A percentile compares a stretch with the other conserved stretches of the same genome.
These are phyloP conservation scores for Colletotrichum somersetense DNA, from an alignment of 2,329 filamentous ascomycete genomes.

Conservation along the genomic window DNA sequence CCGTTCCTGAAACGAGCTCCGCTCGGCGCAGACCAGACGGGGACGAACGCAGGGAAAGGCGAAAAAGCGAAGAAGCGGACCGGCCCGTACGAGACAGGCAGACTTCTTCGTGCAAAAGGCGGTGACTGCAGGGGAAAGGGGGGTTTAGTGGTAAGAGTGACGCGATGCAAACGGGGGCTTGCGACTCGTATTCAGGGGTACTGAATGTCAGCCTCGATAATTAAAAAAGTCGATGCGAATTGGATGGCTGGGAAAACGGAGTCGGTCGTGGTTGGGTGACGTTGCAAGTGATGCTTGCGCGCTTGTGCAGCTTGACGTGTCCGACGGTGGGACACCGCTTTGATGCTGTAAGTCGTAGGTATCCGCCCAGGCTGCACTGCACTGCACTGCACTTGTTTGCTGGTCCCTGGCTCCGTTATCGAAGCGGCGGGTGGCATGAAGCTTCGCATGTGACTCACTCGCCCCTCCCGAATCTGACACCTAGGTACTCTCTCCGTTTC, in stretches of 20 bases:
- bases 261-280: conserved; percentile 14
- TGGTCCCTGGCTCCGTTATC: conserved; percentile 7
- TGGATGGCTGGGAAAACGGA: conserved; percentile 25
- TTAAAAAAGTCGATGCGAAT: conserved; percentile 2
- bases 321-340: conserved; percentile 24
- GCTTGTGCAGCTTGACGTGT: conserved; percentile 33
- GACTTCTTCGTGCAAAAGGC: neutral
- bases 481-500: neutral
- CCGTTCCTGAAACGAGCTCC: conserved; percentile 18
- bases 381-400: conserved; percentile 6
- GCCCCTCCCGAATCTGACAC: neutral
- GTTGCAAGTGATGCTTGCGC: conserved; percentile 14
- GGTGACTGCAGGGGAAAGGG: conserved; percentile 20
- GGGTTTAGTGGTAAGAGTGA: neutral
- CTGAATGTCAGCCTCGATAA: conserved; percentile 7
- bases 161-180: neutral
- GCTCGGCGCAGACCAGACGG: conserved; percentile 18
- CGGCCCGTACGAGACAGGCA: conserved; percentile 10
- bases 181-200: conserved; percentile 10
- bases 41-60: conserved; percentile 7
- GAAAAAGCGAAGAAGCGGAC: conserved; percentile 18
- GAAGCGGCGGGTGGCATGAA: neutral
- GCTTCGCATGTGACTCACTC: conserved; percentile 10
- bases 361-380: neutral
- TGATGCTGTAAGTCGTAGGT: conserved; percentile 6